Base-by-base conservation (phyloP, 805 yeast genomes). In the Saturnispora quitensis region DNA sequence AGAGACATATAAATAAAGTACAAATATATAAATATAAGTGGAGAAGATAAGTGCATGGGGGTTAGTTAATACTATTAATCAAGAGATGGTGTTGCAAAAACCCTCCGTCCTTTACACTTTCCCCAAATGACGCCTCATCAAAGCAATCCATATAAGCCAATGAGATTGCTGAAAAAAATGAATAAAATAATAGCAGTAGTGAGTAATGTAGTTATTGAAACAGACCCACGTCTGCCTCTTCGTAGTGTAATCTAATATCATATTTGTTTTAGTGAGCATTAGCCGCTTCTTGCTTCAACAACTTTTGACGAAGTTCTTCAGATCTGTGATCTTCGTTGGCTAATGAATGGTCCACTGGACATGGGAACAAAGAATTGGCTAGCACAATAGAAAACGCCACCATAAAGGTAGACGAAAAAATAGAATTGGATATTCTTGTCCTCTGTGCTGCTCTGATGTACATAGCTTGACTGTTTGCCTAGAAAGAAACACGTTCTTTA, bases 381-480 rank as follows among this genome's bases (percentile, higher is more conserved):
- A 63, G 52, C 28, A 68, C 73, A 40, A 69, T 50, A 13, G 84
- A 77, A 53, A 85, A 77, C 36, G 90, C 84, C 28, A 86, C 79
- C n/a, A 84, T 74, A 56, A 84, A 84, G 0, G 93, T 84, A 18
- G 89, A 80, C 24, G 84, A 78, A 66, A 85, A 85, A 53, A 85
- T 70, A 13, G 87, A 82, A 46, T 77, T 75, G 22, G 89, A 82
- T 48, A 84, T 69, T 55, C 70, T 70, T 51, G 73, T 72, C 61
- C 86, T 73, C 47, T 74, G 73, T 4, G 80, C 71, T 10, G 87
- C 86, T 66, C 72, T 79, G 54, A 80, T 70, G 38, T 50, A 50
- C 52, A 50, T 50, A 18, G 27, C 38, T 25, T 35, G 15, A 12
- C 22, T 9, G 9, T n/a, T 27, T 17, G 22, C 20, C 22, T 22